Evolutionary conservation across 306 rosid genomes (phyloP).

Genomic region (Urtica urens): DNA sequence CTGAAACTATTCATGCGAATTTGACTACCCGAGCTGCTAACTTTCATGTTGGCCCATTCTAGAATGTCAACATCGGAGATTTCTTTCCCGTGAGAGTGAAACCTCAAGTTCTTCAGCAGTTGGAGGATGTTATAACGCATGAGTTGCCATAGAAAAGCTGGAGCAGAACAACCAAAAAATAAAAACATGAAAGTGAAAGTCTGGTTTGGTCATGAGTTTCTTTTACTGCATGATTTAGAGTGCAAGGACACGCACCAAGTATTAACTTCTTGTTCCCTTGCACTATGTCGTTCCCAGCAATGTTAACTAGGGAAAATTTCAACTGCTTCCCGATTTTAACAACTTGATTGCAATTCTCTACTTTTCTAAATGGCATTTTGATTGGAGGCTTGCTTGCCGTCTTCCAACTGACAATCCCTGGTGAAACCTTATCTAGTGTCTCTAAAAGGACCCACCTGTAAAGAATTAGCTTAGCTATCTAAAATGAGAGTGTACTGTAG

Average conservation of each 20-base stretch:
- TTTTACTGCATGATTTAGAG: no score
- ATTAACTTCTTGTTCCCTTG: constrained; percentile 88
- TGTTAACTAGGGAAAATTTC: constrained; percentile 80
- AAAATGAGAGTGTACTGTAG: no score
- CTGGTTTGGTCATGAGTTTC: no score
- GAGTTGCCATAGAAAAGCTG: constrained; percentile 97
- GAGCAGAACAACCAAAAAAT: constrained; percentile 18
- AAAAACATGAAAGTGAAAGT: no score
- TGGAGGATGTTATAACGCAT: constrained; percentile 86
- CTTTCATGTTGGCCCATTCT: constrained; percentile 88
- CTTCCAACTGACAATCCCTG: constrained; percentile 94
- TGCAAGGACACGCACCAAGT: constrained; percentile 71
- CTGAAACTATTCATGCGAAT: constrained; percentile 68
- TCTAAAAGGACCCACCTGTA: constrained; percentile 89
- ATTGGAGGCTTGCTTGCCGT: constrained; percentile 90
- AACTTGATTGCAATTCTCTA: constrained; percentile 96
- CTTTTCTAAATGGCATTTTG: constrained; percentile 95
- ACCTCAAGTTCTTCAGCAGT: constrained; percentile 85
- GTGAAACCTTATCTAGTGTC: constrained; percentile 80
- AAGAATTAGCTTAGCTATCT: constrained; percentile 3
- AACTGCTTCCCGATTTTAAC: constrained; percentile 85
- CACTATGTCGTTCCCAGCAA: constrained; percentile 96
- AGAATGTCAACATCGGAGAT: constrained; percentile 80
- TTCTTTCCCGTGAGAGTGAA: constrained; percentile 85
- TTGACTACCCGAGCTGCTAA: constrained; percentile 59